Evolutionary conservation across 2,329 filamentous ascomycete species (phyloP).

Genomic region (Tolypocladium ophioglossoides): DNA sequence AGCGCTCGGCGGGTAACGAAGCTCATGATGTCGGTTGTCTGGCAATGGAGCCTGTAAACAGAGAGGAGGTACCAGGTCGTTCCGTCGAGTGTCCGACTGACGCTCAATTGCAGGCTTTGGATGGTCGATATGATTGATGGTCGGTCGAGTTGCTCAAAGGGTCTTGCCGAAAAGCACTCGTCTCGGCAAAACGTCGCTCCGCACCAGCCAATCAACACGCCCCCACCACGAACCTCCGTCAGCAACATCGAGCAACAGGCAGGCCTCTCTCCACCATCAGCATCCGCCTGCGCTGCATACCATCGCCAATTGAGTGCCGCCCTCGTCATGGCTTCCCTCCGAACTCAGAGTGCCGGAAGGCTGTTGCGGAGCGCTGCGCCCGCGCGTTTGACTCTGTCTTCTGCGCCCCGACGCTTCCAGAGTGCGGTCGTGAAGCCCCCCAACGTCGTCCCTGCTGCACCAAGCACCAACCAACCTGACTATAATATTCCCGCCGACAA

Average conservation of each 20-base stretch:
- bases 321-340: conserved; percentile 54
- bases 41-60: conserved; percentile 11
- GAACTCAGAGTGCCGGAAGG: conserved; percentile 41
- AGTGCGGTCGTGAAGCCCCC: conserved; percentile 36
- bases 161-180: conserved; percentile 39
- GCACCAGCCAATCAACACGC: conserved; percentile 29
- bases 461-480: conserved; percentile 58
- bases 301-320: conserved; percentile 16
- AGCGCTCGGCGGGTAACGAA: conserved; percentile 83
- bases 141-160: conserved; percentile 9
- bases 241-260: conserved; percentile 5
- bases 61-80: conserved; percentile 14
- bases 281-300: conserved; percentile 18
- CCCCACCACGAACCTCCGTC: conserved; percentile 11
- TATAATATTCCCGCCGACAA: conserved; percentile 76
- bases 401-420: conserved; percentile 42
- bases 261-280: background rate
- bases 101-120: conserved; percentile 23
- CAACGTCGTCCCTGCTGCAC: conserved; percentile 25
- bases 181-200: conserved; percentile 33
- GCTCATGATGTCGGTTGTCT: conserved; percentile 62
- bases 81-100: conserved; percentile 19
- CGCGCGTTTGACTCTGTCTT: conserved; percentile 25
- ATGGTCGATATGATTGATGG: conserved; percentile 15
- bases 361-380: conserved; percentile 37